phyloP scores from a whole-genome alignment of 176 grass and related monocot species.

The Bromus sterilis region DNA sequence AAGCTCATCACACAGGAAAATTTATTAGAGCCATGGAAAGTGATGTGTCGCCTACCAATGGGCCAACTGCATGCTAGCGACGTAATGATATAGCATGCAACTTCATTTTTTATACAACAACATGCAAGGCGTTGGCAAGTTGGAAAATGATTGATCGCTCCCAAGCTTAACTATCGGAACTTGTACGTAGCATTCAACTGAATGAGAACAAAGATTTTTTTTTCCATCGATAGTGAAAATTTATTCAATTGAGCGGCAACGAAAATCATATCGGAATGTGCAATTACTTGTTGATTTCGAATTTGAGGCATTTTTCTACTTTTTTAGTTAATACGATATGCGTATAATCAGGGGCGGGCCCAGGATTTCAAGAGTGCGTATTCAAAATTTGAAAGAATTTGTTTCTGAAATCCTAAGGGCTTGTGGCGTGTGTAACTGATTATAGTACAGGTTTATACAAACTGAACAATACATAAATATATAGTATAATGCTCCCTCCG shows the following conservation, averaged over 20 bases:
- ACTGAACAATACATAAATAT: too few relatives aligned
- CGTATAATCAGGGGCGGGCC: too few relatives aligned
- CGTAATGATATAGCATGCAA: neutral
- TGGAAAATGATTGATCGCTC: too few relatives aligned
- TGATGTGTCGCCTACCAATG: neutral
- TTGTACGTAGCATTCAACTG: neutral
- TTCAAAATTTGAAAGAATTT: too few relatives aligned
- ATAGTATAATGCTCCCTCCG: too few relatives aligned
- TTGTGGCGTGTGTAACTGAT: too few relatives aligned
- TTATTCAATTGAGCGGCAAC: neutral
- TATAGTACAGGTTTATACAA: too few relatives aligned
- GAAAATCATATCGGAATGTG: neutral
- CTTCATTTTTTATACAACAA: too few relatives aligned
- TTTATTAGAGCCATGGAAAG: neutral
- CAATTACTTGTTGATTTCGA: neutral
- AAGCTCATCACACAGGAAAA: neutral
- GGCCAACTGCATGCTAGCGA: neutral
- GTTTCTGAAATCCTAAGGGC: too few relatives aligned
- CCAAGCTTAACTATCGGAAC: neutral
- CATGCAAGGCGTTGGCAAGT: too few relatives aligned
- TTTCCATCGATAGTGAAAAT: neutral
- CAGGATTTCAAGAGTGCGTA: too few relatives aligned
- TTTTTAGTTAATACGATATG: neutral
- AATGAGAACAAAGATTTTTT: neutral
- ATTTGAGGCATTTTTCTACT: neutral